Evolutionary conservation across 139 green algal species (phyloP).

Genomic region (Micractinium sp.): DNA sequence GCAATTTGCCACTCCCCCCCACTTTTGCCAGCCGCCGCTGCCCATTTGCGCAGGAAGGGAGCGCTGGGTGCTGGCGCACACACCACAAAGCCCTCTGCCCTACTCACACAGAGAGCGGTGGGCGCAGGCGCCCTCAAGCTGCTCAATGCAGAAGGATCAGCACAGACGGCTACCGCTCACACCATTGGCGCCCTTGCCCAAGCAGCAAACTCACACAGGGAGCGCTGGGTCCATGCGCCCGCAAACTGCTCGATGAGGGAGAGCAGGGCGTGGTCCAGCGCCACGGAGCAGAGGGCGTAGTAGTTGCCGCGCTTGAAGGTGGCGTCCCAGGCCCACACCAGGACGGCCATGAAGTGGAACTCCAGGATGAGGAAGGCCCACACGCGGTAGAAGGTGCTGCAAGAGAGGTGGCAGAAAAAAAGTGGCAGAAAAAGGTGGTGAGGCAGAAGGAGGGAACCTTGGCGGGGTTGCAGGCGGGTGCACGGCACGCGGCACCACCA

Average conservation of each 20-base stretch:
- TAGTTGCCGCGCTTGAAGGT: slow-evolving; percentile 9
- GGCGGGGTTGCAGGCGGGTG: neutral
- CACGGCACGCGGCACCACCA: neutral
- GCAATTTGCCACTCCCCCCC: neutral
- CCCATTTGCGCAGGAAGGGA: no score
- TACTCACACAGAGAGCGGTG: neutral
- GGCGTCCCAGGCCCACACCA: slow-evolving; percentile 37
- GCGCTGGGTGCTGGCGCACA: no score
- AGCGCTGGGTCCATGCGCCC: slow-evolving; percentile 48
- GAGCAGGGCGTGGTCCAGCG: slow-evolving; percentile 40
- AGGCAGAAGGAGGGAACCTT: neutral
- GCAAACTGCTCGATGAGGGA: slow-evolving; percentile 49
- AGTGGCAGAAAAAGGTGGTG: neutral
- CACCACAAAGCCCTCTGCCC: neutral
- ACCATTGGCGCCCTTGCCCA: neutral
- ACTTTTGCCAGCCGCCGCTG: no score
- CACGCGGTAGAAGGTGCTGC: slow-evolving; percentile 65
- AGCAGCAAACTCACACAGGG: slow-evolving; percentile 14
- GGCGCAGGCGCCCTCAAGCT: neutral
- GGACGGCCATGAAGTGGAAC: slow-evolving; percentile 63
- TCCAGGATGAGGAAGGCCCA: slow-evolving; percentile 67
- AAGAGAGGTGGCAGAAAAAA: neutral
- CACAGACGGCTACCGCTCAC: neutral
- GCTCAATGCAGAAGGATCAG: neutral
- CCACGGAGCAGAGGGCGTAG: slow-evolving; percentile 40